Conservation (phyloP, 1,139 yeast species). For the Geotrichum bryndzae region DNA sequence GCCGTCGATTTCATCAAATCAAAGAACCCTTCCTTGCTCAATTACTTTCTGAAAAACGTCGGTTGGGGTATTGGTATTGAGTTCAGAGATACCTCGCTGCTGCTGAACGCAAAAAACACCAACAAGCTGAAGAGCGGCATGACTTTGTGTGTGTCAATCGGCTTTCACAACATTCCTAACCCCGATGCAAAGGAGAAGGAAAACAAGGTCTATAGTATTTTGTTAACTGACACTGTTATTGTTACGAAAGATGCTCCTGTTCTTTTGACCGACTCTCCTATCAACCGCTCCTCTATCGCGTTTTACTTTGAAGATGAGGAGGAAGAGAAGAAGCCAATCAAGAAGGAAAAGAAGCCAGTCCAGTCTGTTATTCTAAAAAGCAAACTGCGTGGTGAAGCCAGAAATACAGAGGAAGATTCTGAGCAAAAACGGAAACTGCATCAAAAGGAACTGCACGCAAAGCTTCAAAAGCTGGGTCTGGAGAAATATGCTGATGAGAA, state of each 20-base stretch:
- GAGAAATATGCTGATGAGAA: constrained; percentile 33
- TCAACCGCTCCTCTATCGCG: constrained; percentile 66
- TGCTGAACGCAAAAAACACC: constrained; percentile 69
- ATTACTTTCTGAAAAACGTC: constrained; percentile 67
- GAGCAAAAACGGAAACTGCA: constrained; percentile 78
- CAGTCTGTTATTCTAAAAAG: constrained; percentile 52
- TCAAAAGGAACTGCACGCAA: constrained; percentile 76
- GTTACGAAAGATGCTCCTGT: constrained; percentile 52
- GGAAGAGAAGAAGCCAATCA: constrained; percentile 28
- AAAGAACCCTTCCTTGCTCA: constrained; percentile 56
- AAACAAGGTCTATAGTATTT: constrained; percentile 55
- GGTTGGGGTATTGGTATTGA: constrained; percentile 93
- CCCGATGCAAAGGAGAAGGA: constrained; percentile 42
- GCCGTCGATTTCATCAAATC: constrained; percentile 52
- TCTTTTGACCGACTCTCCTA: constrained; percentile 69
- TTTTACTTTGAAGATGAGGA: constrained; percentile 72
- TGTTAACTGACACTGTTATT: constrained; percentile 78
- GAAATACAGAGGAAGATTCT: constrained; percentile 62
- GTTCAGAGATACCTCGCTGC: constrained; percentile 72
- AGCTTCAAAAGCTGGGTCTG: constrained; percentile 74
- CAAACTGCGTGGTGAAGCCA: constrained; percentile 72
- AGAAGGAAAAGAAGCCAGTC: constrained; percentile 22
- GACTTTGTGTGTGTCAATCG: constrained; percentile 69
- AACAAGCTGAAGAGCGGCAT: constrained; percentile 65
- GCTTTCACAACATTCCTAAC: constrained; percentile 56